Conservation (phyloP, 768 basidiomycete genomes). For the Peribolospora kevripleyi region DNA sequence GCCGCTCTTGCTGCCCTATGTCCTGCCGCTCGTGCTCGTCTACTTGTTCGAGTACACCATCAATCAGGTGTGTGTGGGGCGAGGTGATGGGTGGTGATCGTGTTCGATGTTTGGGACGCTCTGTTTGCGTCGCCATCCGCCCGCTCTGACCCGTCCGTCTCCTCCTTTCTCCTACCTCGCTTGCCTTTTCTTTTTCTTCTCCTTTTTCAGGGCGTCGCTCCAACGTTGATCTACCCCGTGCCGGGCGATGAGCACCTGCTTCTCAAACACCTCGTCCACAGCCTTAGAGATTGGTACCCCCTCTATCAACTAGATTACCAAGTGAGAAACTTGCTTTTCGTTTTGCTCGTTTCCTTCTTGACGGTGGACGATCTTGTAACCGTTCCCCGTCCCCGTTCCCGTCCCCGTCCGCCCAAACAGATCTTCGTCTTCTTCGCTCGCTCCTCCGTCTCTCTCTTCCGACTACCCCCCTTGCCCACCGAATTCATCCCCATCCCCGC, state of each 20-base stretch:
- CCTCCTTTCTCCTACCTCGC: background rate
- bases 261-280: conserved; percentile 53
- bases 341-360: background rate
- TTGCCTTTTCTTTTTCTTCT: background rate
- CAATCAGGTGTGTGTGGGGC: conserved; percentile 35
- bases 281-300: conserved; percentile 62
- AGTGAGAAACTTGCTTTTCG: background rate
- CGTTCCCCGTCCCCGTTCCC: background rate
- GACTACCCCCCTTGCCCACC: conserved; percentile 50
- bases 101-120: background rate
- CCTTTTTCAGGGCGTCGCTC: conserved; percentile 47
- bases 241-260: conserved; percentile 39
- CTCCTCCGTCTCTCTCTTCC: conserved; percentile 55
- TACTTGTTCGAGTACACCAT: conserved; percentile 69
- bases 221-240: conserved; percentile 68
- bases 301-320: background rate
- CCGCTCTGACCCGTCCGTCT: background rate
- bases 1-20: conserved; percentile 57
- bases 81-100: too few species aligned
- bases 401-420: conserved; percentile 16
- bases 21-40: conserved; percentile 56
- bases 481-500: conserved; percentile 49
- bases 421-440: conserved; percentile 81
- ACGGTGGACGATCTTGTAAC: background rate
- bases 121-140: too few species aligned